phyloP scores from a whole-genome alignment of 1,284 basidiomycete genomes.

The Porphyrellus sp. region DNA sequence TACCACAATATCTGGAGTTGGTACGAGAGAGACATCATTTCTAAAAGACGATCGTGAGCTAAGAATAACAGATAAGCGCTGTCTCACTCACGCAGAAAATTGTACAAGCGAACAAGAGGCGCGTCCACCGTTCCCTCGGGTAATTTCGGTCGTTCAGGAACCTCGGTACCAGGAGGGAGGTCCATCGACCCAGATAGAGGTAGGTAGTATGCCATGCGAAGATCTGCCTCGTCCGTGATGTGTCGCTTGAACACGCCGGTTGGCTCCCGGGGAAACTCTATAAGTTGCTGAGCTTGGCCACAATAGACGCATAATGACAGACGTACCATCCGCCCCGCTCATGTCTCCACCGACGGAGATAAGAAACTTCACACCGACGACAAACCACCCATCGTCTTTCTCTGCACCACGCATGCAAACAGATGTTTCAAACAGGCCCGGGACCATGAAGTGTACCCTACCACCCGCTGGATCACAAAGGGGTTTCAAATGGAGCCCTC shows the following conservation, averaged over 20 bases:
- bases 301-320: neutral
- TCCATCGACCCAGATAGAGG: slow-evolving; percentile 43
- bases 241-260: slow-evolving; percentile 61
- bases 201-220: slow-evolving; percentile 60
- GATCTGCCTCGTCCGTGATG: slow-evolving; percentile 70
- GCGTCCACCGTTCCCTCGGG: slow-evolving; percentile 63
- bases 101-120: slow-evolving; percentile 75
- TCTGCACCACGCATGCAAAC: slow-evolving; percentile 69
- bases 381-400: slow-evolving; percentile 76
- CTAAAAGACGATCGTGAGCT: slow-evolving; percentile 37
- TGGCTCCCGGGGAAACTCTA: slow-evolving; percentile 71
- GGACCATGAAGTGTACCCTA: slow-evolving; percentile 71
- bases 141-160: slow-evolving; percentile 52
- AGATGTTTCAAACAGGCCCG: slow-evolving; percentile 72
- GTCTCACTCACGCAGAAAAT: slow-evolving; percentile 68
- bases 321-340: slow-evolving; percentile 63
- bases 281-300: neutral
- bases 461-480: slow-evolving; percentile 55
- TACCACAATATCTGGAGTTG: slow-evolving; percentile 80
- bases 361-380: slow-evolving; percentile 73
- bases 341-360: slow-evolving; percentile 72
- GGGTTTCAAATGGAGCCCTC: slow-evolving; percentile 17
- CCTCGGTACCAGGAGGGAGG: slow-evolving; percentile 43
- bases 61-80: neutral
- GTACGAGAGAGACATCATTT: slow-evolving; percentile 83